A percentile compares a stretch with the other conserved stretches of the same genome.
Evolutionary conservation across 2,329 filamentous ascomycete species (phyloP).

Genomic region (Calonectria pseudoreteaudii): DNA sequence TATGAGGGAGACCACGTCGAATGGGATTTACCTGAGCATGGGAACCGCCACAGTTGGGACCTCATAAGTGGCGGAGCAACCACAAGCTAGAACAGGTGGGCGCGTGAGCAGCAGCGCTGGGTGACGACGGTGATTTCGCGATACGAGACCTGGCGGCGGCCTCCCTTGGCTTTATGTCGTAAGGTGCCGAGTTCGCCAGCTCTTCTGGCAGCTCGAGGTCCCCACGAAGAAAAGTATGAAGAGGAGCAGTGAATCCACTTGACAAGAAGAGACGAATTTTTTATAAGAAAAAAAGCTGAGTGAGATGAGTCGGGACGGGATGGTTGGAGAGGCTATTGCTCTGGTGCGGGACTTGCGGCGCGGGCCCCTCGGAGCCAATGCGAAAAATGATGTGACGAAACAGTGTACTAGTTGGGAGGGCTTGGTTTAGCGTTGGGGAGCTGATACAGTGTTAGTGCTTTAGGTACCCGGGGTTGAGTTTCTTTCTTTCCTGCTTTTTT

Average conservation of each 20-base stretch:
- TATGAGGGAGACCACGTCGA: slow-evolving; percentile 15
- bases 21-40: slow-evolving; percentile 29
- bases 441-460: slow-evolving; percentile 29
- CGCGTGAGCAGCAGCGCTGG: slow-evolving; percentile 34
- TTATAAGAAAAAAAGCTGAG: slow-evolving; percentile 12
- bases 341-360: slow-evolving; percentile 38
- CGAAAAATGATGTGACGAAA: slow-evolving; percentile 20
- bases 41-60: slow-evolving; percentile 30
- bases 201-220: neutral
- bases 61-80: slow-evolving; percentile 37
- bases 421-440: slow-evolving; percentile 1
- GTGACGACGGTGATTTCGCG: slow-evolving; percentile 34
- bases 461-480: neutral
- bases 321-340: slow-evolving; percentile 22
- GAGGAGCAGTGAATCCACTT: neutral
- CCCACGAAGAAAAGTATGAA: neutral
- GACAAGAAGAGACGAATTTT: neutral
- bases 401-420: slow-evolving; percentile 10
- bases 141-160: slow-evolving; percentile 33
- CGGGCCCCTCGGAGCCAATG: slow-evolving; percentile 31
- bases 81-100: slow-evolving; percentile 25
- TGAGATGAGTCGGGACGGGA: slow-evolving; percentile 20
- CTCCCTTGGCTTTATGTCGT: slow-evolving; percentile 32
- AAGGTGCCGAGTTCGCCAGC: neutral
- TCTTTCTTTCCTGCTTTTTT: too few relatives aligned